Evolutionary conservation across 1,284 basidiomycete species (phyloP).

Genomic region (Agaricales sp.): DNA sequence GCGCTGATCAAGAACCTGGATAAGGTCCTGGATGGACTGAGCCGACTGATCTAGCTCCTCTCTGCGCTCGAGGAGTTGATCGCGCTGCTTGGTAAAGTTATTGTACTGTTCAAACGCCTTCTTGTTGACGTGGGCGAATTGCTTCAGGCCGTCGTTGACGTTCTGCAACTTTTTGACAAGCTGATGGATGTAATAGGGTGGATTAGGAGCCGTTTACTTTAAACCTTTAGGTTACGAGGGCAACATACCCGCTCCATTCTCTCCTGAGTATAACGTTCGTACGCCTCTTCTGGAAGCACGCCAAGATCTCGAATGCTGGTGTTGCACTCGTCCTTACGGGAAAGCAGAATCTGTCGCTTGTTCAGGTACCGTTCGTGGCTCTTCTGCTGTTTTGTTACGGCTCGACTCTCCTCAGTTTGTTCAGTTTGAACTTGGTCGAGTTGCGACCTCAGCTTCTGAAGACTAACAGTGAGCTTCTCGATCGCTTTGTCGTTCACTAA

Average conservation of each 20-base stretch:
- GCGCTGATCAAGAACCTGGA: conserved; percentile 88
- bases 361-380: conserved; percentile 89
- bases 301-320: conserved; percentile 94
- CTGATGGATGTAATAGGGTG: conserved; percentile 28
- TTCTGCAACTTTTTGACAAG: conserved; percentile 85
- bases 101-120: conserved; percentile 98
- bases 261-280: conserved; percentile 84
- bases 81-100: conserved; percentile 95
- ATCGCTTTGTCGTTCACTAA: conserved; percentile 60
- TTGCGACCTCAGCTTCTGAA: conserved; percentile 54
- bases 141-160: conserved; percentile 88
- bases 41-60: conserved; percentile 89
- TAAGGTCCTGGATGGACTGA: conserved; percentile 87
- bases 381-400: conserved; percentile 87
- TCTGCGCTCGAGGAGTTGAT: conserved; percentile 78
- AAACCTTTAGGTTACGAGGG: conserved; percentile 2
- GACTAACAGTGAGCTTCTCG: conserved; percentile 54
- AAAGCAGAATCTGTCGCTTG: conserved; percentile 78
- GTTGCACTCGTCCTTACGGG: conserved; percentile 87
- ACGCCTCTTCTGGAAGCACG: conserved; percentile 94
- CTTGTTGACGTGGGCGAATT: conserved; percentile 98
- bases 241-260: conserved; percentile 69
- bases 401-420: conserved; percentile 79
- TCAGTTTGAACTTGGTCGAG: conserved; percentile 75
- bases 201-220: conserved; percentile 4